Evolutionary conservation across 2,329 filamentous ascomycete genomes (phyloP), one percentile per base, ranked within the genome.

Genomic region (Diaporthe citrichinensis): DNA sequence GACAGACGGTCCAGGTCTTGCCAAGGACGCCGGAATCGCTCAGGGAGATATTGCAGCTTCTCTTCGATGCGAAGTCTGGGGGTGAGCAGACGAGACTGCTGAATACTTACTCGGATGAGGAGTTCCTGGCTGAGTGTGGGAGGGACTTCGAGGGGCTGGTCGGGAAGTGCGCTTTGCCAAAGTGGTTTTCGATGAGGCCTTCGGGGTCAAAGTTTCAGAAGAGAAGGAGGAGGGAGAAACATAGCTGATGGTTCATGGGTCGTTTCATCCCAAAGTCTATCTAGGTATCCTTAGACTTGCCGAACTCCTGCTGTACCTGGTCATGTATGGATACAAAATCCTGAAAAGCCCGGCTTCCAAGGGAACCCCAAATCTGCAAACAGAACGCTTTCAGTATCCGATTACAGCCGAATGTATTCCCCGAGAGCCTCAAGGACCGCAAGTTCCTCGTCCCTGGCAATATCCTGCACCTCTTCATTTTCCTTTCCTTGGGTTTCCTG

Each of bases 31-130:
- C 58, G 2, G 17, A 49, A 2, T 71, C 72, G 10, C 59, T 76
- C 15, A 53, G 53, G 59, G 75, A 72, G 44, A 62, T 76, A 10
- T 25, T 76, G 25, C 75, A 76, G 51, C 67, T 76, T 3, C 75
- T 76, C 8, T 67, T 76, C 14, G 53, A 76, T 34, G 75, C 72
- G 17, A 76, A 74, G 59, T 76, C 72, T 31, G 75, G 75, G 5
- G 72, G 75, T 25, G 68, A 68, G 53, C 72, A 76, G 58, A 76
- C 72, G 41, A 59, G 72, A 44, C 68, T 76, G 41, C 36, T 76
- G 41, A 76, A 76, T 12, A 74, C 68, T 9, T 76, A 68, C 53
- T 76, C 75, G 31, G 72, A 76, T 17, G 72, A 72, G 4, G 75
- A 76, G 44, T 76, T 76, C 6, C 17, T 76, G 58, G 61, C 57